These are phyloP conservation scores for Tylopilus plumbeoviolaceoides DNA, from an alignment of 768 basidiomycete species.

Conservation along the genomic window DNA sequence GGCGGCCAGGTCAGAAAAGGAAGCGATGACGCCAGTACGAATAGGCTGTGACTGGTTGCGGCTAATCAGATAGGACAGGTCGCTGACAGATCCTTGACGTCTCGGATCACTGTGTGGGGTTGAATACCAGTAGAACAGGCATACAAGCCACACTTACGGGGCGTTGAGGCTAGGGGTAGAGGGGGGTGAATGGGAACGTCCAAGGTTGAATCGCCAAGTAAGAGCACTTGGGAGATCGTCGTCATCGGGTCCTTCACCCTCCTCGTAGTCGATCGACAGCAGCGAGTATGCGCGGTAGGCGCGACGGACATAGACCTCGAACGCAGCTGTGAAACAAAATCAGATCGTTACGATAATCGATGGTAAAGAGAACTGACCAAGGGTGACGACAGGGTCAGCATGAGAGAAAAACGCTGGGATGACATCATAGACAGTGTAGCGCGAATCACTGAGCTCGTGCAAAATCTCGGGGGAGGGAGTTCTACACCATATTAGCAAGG, in stretches of 20 bases:
- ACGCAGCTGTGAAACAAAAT: constrained; percentile 58
- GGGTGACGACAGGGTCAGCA: constrained; percentile 74
- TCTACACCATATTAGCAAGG: constrained; percentile 36
- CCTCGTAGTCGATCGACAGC: constrained; percentile 91
- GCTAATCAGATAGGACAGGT: constrained; percentile 88
- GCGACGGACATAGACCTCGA: constrained; percentile 94
- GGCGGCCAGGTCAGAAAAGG: constrained; percentile 73
- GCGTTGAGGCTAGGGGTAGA: constrained; percentile 66
- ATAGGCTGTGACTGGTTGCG: constrained; percentile 84
- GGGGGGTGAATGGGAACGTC: constrained; percentile 82
- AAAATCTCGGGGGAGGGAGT: constrained; percentile 83
- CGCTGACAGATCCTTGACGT: constrained; percentile 91
- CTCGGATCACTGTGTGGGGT: constrained; percentile 47
- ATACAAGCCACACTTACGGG: constrained; percentile 20
- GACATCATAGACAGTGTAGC: constrained; percentile 96
- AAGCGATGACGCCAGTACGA: constrained; percentile 87
- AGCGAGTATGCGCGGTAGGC: constrained; percentile 93
- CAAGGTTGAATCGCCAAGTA: constrained; percentile 95
- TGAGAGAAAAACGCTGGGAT: constrained; percentile 94
- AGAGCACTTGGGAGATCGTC: constrained; percentile 77
- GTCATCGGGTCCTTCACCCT: constrained; percentile 81
- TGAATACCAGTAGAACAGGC: background rate
- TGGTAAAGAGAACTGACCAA: constrained; percentile 50
- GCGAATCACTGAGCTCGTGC: constrained; percentile 91
- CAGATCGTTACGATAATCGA: background rate